Evolutionary conservation across 2,329 filamentous ascomycete species (phyloP), one percentile per base, ranked within the genome.

Genomic region (Ophiocordyceps camponoti-rufipedis): DNA sequence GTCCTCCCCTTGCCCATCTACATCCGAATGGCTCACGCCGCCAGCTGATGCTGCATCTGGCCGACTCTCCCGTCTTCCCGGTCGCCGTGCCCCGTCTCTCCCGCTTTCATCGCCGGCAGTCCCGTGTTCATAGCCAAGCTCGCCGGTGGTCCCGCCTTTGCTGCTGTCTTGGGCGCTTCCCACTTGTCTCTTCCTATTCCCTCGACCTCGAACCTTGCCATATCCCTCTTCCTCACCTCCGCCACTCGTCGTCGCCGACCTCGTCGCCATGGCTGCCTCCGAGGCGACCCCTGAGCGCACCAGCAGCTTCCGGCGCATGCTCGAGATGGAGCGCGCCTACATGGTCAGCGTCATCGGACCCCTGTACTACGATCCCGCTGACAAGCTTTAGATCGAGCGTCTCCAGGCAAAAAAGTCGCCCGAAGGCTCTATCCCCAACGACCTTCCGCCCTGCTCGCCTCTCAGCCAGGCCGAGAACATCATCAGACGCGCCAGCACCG

Each of bases 241-340:
- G 6, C 14, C 28, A 23, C 23, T 23, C 23, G 23, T 23, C 23
- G 23, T 23, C 23, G 23, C 23, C 23, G 23, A 11, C 4, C 10
- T 35, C 32, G 19, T 13, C 33, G 31, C 46, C 45, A 52, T 51
- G 47, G 29, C 47, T 18, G 47, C 46, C 38, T 42, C 45, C 43
- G 51, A 48, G 43, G 45, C 47, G 45, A 48, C 47, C 12, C 49
- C 51, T 9, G 49, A 47, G 44, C 62, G 62, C 52, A 63, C 64
- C 49, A 67, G 67, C 54, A 74, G 68, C 56, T 68, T 78, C 50
- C 66, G 75, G 56, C 67, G 64, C 48, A 77, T 78, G 74, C 63
- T 78, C 43, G 72, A 77, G 52, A 59, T 78, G 44, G 75, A 78
- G 55, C 73, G 70, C 55, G 66, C 65, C 55, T 68, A 64, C 58